Evolutionary conservation across 1,139 yeast species (phyloP), one percentile per base, ranked within the genome.

Genomic region (Zygosaccharomyces sapae): DNA sequence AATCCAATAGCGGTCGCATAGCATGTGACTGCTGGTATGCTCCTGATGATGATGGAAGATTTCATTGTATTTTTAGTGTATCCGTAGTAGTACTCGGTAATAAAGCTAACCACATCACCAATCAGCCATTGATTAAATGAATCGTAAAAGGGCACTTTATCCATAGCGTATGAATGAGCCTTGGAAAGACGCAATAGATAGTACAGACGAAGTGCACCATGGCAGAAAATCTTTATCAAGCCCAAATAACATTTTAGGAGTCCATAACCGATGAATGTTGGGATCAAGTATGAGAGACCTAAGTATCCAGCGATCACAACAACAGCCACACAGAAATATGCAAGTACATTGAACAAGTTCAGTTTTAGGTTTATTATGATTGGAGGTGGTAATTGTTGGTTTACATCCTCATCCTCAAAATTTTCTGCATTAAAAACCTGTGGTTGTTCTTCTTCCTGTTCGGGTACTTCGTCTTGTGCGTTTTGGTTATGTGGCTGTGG

Each of bases 251-350:
- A 6, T 27, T 47, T 52, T 12, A 61, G 27, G 34, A 65, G 47
- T 2, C 51, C 49, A 43, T 49, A 55, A 3, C 86, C 86, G 9
- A 77, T 45, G 36, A 74, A 55, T 5, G 81, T 77, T 1, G 89
- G 89, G 2, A 80, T 54, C 33, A 77, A 68, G 57, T 81, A 83
- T 3, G 79, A 69, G 4, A 71, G 45, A 31, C 76, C 68, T 40
- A 81, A 59, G 45, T 74, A 76, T 1, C 70, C 62, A 0, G 75
- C 61, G 5, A 78, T 68, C 20, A 77, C 63, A 1, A 71, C 55
- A 52, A 80, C 75, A 31, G 78, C 67, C 20, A 71, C 61, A 33
- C 55, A 50, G 36, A 61, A 59, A 37, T 66, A 64, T 12, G 55
- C 53, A 12, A 56, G 47, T 3, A 62, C 46, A 24, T 53, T 55